Evolutionary conservation across 768 basidiomycete genomes (phyloP).

Genomic region (Kwoniella shandongensis): DNA sequence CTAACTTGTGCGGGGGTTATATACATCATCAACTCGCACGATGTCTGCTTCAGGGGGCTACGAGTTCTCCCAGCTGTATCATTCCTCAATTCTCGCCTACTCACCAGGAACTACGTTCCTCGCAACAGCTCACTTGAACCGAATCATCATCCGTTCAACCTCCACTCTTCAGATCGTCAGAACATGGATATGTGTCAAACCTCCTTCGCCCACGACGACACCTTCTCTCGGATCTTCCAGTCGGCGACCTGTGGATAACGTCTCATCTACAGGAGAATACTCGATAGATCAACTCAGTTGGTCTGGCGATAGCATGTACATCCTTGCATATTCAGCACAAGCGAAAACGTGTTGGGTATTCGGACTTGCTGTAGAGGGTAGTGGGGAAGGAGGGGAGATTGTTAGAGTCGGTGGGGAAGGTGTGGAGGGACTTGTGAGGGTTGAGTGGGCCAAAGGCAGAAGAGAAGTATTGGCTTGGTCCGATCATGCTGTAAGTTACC

Average conservation of each 20-base stretch:
- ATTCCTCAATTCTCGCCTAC: conserved; percentile 57
- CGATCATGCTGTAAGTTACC: conserved; percentile 76
- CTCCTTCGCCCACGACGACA: conserved; percentile 1
- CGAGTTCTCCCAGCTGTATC: conserved; percentile 45
- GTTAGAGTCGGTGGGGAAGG: conserved; percentile 36
- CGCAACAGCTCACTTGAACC: conserved; percentile 73
- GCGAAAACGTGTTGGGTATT: conserved; percentile 71
- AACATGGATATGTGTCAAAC: conserved; percentile 64
- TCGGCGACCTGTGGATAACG: neutral
- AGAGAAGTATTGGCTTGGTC: conserved; percentile 83
- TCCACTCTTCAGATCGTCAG: conserved; percentile 79
- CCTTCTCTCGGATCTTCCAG: conserved; percentile 52
- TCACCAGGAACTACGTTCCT: conserved; percentile 86
- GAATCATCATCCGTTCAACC: conserved; percentile 77
- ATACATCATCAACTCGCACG: neutral
- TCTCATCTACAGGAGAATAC: conserved; percentile 46
- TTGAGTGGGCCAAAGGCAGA: conserved; percentile 87
- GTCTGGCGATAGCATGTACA: conserved; percentile 84
- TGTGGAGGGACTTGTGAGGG: conserved; percentile 77
- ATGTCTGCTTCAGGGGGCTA: conserved; percentile 29
- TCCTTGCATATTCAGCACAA: conserved; percentile 76
- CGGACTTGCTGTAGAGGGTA: conserved; percentile 71
- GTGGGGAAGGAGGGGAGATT: conserved; percentile 42
- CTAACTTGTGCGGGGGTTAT: no score
- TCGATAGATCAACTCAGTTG: conserved; percentile 76